Conservation (phyloP, 2,329 filamentous ascomycete genomes). For the Phoma herbarum region DNA sequence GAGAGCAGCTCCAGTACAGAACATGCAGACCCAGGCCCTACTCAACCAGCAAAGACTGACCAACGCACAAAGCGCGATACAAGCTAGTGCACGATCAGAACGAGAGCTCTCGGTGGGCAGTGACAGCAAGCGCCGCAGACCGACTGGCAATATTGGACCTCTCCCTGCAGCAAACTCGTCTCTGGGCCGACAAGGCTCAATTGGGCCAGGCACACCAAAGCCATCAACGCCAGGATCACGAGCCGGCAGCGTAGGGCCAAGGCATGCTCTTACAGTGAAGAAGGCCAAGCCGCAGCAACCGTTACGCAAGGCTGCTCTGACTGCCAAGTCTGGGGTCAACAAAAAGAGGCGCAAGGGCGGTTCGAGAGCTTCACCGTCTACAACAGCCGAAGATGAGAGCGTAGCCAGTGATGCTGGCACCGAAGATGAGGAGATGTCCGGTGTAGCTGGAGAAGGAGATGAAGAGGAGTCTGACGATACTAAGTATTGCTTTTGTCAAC, state of each 20-base stretch:
- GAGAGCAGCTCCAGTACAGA: constrained; percentile 46
- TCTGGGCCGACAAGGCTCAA: constrained; percentile 65
- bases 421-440: constrained; percentile 62
- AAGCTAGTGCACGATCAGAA: constrained; percentile 51
- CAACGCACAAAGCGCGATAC: constrained; percentile 45
- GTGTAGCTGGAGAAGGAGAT: constrained; percentile 51
- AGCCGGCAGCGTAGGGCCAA: constrained; percentile 68
- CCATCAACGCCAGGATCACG: constrained; percentile 62
- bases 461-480: constrained; percentile 79
- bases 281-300: constrained; percentile 64
- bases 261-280: constrained; percentile 59
- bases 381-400: constrained; percentile 62
- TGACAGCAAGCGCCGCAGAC: constrained; percentile 67
- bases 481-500: constrained; percentile 83
- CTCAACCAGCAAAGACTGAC: constrained; percentile 50
- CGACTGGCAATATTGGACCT: constrained; percentile 62
- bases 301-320: constrained; percentile 48
- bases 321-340: constrained; percentile 47
- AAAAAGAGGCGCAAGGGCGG: constrained; percentile 51
- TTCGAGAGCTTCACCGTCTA: constrained; percentile 53
- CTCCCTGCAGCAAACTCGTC: constrained; percentile 64
- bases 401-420: constrained; percentile 57
- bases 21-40: constrained; percentile 49
- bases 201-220: constrained; percentile 71
- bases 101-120: constrained; percentile 64